Evolutionary conservation across 805 yeast genomes (phyloP).

Genomic region (Candida hispaniensis): DNA sequence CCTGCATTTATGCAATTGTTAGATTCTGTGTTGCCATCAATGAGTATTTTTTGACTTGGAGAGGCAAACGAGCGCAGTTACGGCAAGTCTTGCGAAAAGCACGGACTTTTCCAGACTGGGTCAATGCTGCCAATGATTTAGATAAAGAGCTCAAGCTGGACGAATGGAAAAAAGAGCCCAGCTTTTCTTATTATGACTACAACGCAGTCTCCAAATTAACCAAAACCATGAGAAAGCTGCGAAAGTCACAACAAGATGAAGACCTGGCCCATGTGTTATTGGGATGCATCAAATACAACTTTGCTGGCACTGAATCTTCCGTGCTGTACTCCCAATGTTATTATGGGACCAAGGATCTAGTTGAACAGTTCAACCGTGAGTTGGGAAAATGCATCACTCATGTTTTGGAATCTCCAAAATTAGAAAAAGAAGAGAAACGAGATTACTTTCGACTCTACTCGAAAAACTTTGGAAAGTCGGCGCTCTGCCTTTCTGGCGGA

Average conservation of each 20-base stretch:
- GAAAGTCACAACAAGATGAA: slow-evolving; percentile 31
- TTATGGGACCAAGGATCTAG: slow-evolving; percentile 58
- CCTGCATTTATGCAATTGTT: slow-evolving; percentile 40
- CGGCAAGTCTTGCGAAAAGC: slow-evolving; percentile 42
- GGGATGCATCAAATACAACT: slow-evolving; percentile 58
- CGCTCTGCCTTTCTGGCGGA: slow-evolving; percentile 67
- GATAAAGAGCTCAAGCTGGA: slow-evolving; percentile 51
- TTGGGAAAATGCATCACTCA: slow-evolving; percentile 40
- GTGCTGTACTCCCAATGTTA: slow-evolving; percentile 61
- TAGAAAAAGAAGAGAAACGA: slow-evolving; percentile 36
- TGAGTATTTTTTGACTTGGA: slow-evolving; percentile 51
- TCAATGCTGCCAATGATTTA: slow-evolving; percentile 42
- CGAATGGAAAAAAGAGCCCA: slow-evolving; percentile 51
- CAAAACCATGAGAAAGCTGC: slow-evolving; percentile 32
- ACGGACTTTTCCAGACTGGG: slow-evolving; percentile 50
- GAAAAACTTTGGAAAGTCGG: slow-evolving; percentile 61
- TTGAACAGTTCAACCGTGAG: slow-evolving; percentile 44
- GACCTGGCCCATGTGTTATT: slow-evolving; percentile 48
- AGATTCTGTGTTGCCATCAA: slow-evolving; percentile 52
- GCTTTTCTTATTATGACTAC: slow-evolving; percentile 59
- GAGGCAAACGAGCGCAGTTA: slow-evolving; percentile 43
- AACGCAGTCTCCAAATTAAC: slow-evolving; percentile 44
- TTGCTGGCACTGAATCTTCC: slow-evolving; percentile 70
- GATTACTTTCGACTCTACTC: slow-evolving; percentile 46
- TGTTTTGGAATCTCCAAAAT: slow-evolving; percentile 32